phyloP scores from a whole-genome alignment of 179 eudicot species.

The Carnegiea gigantea region DNA sequence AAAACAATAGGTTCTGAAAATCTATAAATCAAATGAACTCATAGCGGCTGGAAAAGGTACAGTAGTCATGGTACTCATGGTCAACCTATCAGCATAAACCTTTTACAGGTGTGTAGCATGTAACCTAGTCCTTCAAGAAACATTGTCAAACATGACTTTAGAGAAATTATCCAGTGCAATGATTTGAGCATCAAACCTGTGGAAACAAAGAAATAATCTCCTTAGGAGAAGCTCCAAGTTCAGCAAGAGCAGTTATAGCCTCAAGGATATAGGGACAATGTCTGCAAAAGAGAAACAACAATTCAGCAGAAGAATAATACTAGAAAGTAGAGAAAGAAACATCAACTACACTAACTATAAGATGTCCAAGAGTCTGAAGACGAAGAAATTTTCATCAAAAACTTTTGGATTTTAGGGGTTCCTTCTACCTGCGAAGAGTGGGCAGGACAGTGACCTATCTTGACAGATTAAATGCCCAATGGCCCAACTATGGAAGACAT shows the following conservation, averaged over 20 bases:
- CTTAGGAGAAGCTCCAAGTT: conserved; percentile 76
- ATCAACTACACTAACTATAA: neutral
- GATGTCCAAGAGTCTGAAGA: neutral
- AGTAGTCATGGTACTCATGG: neutral
- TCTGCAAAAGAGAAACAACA: conserved; percentile 39
- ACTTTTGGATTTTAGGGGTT: neutral
- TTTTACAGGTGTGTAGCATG: conserved; percentile 2
- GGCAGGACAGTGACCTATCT: neutral
- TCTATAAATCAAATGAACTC: neutral
- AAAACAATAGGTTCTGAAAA: neutral
- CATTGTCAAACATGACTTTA: conserved; percentile 2
- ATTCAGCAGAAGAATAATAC: neutral
- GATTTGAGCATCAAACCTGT: conserved; percentile 51
- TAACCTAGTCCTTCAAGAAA: neutral
- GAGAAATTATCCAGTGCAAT: neutral
- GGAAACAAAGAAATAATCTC: conserved; percentile 83
- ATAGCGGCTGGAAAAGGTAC: neutral
- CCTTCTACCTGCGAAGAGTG: neutral
- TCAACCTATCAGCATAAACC: conserved; percentile 11
- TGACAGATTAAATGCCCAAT: neutral
- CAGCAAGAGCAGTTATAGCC: conserved; percentile 91
- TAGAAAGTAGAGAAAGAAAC: neutral
- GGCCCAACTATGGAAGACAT: neutral
- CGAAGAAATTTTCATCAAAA: neutral
- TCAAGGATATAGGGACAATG: conserved; percentile 80